Percentiles rank a stretch among this genome's conserved stretches.
phyloP scores from a whole-genome alignment of 2,329 filamentous ascomycete genomes.

The Aspergillus ustus region DNA sequence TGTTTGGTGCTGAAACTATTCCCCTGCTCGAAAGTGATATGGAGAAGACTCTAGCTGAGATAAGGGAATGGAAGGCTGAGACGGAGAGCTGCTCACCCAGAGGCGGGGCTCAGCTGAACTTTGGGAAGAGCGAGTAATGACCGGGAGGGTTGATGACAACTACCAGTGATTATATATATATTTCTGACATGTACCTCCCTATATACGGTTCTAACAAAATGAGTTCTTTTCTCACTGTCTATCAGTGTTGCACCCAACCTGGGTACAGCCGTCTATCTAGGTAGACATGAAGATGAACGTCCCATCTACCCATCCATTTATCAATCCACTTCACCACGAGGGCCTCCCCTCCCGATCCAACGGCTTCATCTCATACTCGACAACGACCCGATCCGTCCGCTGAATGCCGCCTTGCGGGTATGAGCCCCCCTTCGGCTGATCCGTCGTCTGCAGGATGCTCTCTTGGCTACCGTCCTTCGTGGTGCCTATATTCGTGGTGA shows the following conservation, averaged over 20 bases:
- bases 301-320: not conserved
- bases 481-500: not conserved
- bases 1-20: constrained; percentile 21
- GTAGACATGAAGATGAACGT: no score
- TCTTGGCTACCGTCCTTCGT: constrained; percentile 21
- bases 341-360: not conserved
- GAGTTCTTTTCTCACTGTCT: no score
- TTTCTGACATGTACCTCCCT: no score
- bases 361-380: constrained; percentile 25
- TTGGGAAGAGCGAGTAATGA: not conserved
- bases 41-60: not conserved
- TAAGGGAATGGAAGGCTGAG: constrained; percentile 11
- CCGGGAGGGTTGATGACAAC: no score
- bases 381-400: constrained; percentile 26
- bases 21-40: not conserved
- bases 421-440: not conserved
- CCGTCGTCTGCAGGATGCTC: constrained; percentile 21
- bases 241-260: no score
- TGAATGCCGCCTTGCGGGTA: constrained; percentile 23
- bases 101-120: not conserved
- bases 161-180: no score
- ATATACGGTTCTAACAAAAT: no score
- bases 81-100: constrained; percentile 3
- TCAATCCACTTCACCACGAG: not conserved
- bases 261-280: no score